Evolutionary conservation across 176 grass and related monocot genomes (phyloP), one percentile per base, ranked within the genome.

Genomic region (Echinochloa phyllopogon): DNA sequence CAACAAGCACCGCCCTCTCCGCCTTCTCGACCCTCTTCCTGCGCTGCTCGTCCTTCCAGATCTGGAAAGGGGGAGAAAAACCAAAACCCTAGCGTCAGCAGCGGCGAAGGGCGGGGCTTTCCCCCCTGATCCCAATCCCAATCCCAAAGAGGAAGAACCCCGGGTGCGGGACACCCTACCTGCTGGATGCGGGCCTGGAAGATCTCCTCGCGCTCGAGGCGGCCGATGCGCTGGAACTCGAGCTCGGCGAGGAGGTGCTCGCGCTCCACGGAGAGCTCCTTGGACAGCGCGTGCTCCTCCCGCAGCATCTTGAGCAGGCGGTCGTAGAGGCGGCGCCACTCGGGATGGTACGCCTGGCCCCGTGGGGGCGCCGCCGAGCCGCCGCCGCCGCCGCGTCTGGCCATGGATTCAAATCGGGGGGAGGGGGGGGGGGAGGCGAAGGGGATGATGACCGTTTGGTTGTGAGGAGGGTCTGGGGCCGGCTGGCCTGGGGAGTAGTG

Each of bases 291-390:
- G 74, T 88, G 79, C 68, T 58, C 81, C 37, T 86, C 64, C 49
- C 75, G 85, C 37, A 94, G 74, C 69, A 91, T 21, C 82, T 25
- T 29, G 12, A 55, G 75, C 43, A 94, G 61, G 11, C 78, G 38
- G 40, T 75, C 27, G 63, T 85, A 92, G 16, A 83, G 16, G 10
- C 82, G 67, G 18, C 69, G 53, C 89, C 87, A 89, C 69, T 88
- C 68, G 0, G 33, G 48, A 17, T 58, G 77, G 6, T 74, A 86
- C 17, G 21, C 61, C 3, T 23, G 47, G 39, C 2, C 55, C 10
- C 21, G 58, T 24, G 69, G 56, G 50, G 50, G 42, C 5, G 23
- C 40, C 67, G 23, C 15, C 57, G 43, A 6, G 7, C 25, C 9
- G 65, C 9, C 10, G 51, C 20, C 23, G 67, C 59, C 74, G 80